Base-by-base conservation (phyloP, 106 monocot genomes). In the Dioscorea zingiberensis region DNA sequence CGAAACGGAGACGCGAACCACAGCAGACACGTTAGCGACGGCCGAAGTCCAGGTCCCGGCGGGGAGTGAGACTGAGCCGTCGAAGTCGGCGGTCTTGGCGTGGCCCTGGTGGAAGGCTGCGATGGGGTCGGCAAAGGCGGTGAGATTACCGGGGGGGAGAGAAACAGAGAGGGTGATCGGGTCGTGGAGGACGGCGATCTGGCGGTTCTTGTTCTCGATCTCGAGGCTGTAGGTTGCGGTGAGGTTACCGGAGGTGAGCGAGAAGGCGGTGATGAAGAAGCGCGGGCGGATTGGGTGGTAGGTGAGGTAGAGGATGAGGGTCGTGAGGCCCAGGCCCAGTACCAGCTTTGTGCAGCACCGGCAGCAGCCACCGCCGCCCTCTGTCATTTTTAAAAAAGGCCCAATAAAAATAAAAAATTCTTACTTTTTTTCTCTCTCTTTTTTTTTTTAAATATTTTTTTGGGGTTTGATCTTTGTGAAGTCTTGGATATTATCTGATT, bases 261-360 rank as follows among this genome's bases (percentile, higher is more conserved):
- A 54, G 75, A 76, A 69, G 44, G 63, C 6, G 60, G 44, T 44
- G 62, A 76, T n/a, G 69, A 69, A 76, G 69, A 45, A 76, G 29
- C 62, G 67, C 29, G 75, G 75, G 5, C 17, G 23, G 54, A 62
- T 44, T 23, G 68, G 68, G 21, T 69, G 68, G 26, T 63, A 62
- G 15, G 27, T 38, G 6, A 76, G 54, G 62, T 63, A 76, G 14
- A 76, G 54, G 55, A 69, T n/a, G 24, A 76, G 51, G 55, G 44
- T 44, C 25, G 62, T 63, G 21, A 69, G 45, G 21, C 44, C 69
- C 19, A 49, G 45, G 26, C 53, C 11, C 28, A 61, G 7, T 13
- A 63, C 12, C 8, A 69, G 13, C 56, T n/a, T 26, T 24, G 18
- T 57, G 68, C 68, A 56, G 46, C 65, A 65, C 13, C 48, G 44